Percentiles rank a stretch among this genome's conserved stretches.
These are phyloP conservation scores for Cutaneotrichosporon arboriforme DNA, from an alignment of 1,284 basidiomycete species.

Conservation along the genomic window DNA sequence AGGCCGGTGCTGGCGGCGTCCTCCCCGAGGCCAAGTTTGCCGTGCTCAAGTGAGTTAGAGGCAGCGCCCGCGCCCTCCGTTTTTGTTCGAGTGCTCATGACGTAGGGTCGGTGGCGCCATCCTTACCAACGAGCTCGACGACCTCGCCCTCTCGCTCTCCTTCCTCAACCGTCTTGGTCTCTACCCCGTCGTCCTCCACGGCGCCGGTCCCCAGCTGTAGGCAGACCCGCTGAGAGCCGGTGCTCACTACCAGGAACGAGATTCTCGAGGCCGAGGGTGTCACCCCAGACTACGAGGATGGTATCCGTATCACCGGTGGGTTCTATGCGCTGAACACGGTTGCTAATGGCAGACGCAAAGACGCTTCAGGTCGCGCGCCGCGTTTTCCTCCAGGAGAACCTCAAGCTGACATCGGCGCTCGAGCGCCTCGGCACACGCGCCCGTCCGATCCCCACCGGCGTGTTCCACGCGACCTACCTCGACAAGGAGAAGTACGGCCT, in stretches of 20 bases:
- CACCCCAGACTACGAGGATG: slow-evolving; percentile 89
- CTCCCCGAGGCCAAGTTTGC: slow-evolving; percentile 71
- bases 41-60: slow-evolving; percentile 72
- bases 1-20: slow-evolving; percentile 57
- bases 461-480: slow-evolving; percentile 91
- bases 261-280: slow-evolving; percentile 86
- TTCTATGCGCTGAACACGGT: slow-evolving; percentile 6
- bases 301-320: slow-evolving; percentile 85
- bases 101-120: slow-evolving; percentile 80
- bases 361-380: slow-evolving; percentile 86
- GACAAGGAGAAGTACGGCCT: slow-evolving; percentile 91
- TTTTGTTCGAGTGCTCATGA: not conserved
- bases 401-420: slow-evolving; percentile 82
- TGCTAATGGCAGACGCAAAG: slow-evolving; percentile 62
- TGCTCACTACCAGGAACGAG: slow-evolving; percentile 55
- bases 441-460: slow-evolving; percentile 89
- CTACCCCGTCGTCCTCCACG: slow-evolving; percentile 90
- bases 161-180: slow-evolving; percentile 90
- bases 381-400: slow-evolving; percentile 93
- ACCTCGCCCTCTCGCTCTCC: slow-evolving; percentile 83
- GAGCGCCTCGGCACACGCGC: slow-evolving; percentile 89
- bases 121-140: slow-evolving; percentile 73
- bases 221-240: slow-evolving; percentile 9
- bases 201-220: slow-evolving; percentile 80
- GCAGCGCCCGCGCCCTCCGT: not conserved